Conservation (phyloP, 2,329 filamentous ascomycete species). For the Esteya vermicola region DNA sequence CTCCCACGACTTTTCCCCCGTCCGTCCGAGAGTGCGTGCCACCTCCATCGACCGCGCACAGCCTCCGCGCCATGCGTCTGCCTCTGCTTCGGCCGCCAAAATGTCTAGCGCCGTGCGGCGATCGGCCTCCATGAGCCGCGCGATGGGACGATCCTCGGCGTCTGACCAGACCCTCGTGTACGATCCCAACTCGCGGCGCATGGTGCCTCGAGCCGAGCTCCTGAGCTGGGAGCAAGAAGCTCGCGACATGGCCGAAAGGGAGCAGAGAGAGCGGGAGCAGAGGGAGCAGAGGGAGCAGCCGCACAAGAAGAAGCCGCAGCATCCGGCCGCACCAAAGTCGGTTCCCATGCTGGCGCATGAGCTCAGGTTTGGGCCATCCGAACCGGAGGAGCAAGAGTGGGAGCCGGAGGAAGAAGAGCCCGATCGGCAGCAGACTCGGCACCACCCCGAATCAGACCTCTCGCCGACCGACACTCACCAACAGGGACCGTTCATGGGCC, state of each 20-base stretch:
- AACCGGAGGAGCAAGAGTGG: too few species aligned
- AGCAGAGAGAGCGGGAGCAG: too few species aligned
- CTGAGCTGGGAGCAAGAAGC: conserved; percentile 27
- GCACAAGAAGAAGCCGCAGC: conserved; percentile 27
- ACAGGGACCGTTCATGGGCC: too few species aligned
- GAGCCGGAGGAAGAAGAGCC: too few species aligned
- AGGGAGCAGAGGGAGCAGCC: conserved; percentile 1
- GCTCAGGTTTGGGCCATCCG: too few species aligned
- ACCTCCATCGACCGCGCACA: neutral
- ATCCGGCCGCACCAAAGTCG: too few species aligned
- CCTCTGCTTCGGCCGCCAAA: conserved; percentile 7
- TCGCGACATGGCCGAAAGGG: conserved; percentile 24
- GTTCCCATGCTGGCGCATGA: conserved; percentile 28
- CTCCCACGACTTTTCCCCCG: too few species aligned
- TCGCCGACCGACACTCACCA: too few species aligned
- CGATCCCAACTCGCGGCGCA: conserved; percentile 51
- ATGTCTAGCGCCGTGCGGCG: conserved; percentile 14
- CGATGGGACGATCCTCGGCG: conserved; percentile 11
- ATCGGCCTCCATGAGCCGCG: conserved; percentile 12
- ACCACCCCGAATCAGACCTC: too few species aligned
- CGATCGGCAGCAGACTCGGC: too few species aligned
- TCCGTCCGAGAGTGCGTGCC: too few species aligned
- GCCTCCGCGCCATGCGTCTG: too few species aligned
- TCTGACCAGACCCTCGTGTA: conserved; percentile 38
- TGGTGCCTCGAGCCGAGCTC: conserved; percentile 35